These are phyloP conservation scores for Taphrina communis DNA, from an alignment of 1,139 yeast genomes.

Conservation along the genomic window DNA sequence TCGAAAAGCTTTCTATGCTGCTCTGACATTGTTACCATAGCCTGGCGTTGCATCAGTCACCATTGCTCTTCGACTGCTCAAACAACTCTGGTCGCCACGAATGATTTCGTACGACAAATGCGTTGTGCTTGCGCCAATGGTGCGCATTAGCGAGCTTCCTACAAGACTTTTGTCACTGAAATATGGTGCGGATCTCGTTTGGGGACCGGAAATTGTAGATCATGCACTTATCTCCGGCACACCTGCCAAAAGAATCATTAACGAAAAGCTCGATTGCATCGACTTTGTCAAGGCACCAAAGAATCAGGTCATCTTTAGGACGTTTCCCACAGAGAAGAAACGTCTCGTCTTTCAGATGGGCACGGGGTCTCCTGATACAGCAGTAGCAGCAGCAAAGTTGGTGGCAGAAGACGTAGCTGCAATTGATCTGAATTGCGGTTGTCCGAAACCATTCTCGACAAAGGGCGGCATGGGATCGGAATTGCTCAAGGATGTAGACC, in stretches of 20 bases:
- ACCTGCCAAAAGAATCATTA: conserved; percentile 66
- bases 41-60: neutral
- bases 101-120: conserved; percentile 37
- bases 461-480: conserved; percentile 99
- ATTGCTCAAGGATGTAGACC: conserved; percentile 77
- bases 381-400: conserved; percentile 81
- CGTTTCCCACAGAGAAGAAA: conserved; percentile 64
- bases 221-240: conserved; percentile 64
- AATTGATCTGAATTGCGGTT: conserved; percentile 92
- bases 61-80: neutral
- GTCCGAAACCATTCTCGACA: conserved; percentile 77
- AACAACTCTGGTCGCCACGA: conserved; percentile 6
- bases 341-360: conserved; percentile 85
- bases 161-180: conserved; percentile 76
- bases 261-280: conserved; percentile 53
- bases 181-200: conserved; percentile 90
- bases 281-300: conserved; percentile 55
- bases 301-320: conserved; percentile 67
- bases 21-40: no score
- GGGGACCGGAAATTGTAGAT: conserved; percentile 95
- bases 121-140: conserved; percentile 51
- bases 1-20: no score
- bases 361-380: conserved; percentile 78
- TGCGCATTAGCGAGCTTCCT: conserved; percentile 92
- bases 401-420: conserved; percentile 89